A percentile compares a stretch with the other conserved stretches of the same genome.
These are phyloP conservation scores for Talaromyces amestolkiae DNA, from an alignment of 2,329 filamentous ascomycete genomes.

Conservation along the genomic window DNA sequence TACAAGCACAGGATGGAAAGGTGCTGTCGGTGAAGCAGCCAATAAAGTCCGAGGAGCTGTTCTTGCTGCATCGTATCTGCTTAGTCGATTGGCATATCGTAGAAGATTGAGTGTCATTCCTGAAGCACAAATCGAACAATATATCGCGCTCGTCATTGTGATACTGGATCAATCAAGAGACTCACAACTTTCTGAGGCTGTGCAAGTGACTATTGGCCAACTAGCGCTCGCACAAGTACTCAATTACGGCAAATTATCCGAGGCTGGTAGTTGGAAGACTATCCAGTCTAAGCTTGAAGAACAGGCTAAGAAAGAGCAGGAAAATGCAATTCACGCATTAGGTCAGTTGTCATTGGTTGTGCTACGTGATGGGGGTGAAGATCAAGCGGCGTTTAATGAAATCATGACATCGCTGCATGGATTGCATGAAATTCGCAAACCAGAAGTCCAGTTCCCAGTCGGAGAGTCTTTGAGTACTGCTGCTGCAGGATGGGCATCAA, in stretches of 20 bases:
- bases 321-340: conserved; percentile 75
- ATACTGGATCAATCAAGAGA: conserved; percentile 58
- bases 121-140: conserved; percentile 41
- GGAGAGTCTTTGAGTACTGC: conserved; percentile 83
- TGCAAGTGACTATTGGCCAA: conserved; percentile 59
- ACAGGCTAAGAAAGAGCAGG: conserved; percentile 75
- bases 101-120: conserved; percentile 31
- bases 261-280: conserved; percentile 36
- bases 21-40: conserved; percentile 58
- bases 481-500: conserved; percentile 78
- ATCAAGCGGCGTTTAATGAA: conserved; percentile 37
- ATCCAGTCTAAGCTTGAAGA: conserved; percentile 63
- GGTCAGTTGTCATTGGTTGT: conserved; percentile 68
- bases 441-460: conserved; percentile 85
- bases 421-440: conserved; percentile 78
- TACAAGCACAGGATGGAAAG: conserved; percentile 53
- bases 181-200: conserved; percentile 56
- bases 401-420: conserved; percentile 69
- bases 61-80: conserved; percentile 57
- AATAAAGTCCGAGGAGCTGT: conserved; percentile 61
- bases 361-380: conserved; percentile 31
- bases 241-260: conserved; percentile 30
- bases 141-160: conserved; percentile 47
- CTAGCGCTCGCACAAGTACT: conserved; percentile 59
- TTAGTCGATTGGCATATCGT: conserved; percentile 58